Evolutionary conservation across 2,329 filamentous ascomycete genomes (phyloP).

Genomic region (Fusarium xyrophilum): DNA sequence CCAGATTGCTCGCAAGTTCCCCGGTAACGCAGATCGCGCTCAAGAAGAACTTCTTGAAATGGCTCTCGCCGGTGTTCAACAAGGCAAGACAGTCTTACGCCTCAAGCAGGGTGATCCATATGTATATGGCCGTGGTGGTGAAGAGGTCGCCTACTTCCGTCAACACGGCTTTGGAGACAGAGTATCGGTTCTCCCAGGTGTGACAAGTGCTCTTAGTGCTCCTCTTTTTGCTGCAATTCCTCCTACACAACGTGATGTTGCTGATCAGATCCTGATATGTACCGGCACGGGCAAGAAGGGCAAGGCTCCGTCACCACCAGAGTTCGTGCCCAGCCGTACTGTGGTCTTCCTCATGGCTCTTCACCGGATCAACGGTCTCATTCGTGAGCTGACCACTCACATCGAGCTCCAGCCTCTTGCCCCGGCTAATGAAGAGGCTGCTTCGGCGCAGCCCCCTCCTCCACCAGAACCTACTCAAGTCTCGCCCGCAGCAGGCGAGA

Average conservation of each 20-base stretch:
- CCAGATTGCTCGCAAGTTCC: constrained; percentile 95
- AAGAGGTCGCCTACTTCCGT: constrained; percentile 88
- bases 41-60: constrained; percentile 87
- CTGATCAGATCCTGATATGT: constrained; percentile 94
- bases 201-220: constrained; percentile 86
- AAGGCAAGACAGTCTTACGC: constrained; percentile 81
- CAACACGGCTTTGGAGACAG: constrained; percentile 69
- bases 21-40: constrained; percentile 91
- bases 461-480: constrained; percentile 13
- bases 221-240: constrained; percentile 90
- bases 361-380: constrained; percentile 78
- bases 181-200: constrained; percentile 80
- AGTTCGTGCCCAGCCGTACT: constrained; percentile 77
- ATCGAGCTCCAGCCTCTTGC: constrained; percentile 44
- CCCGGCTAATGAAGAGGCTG: constrained; percentile 34
- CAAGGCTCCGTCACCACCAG: constrained; percentile 79
- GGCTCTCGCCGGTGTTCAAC: constrained; percentile 70
- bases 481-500: constrained; percentile 8
- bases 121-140: constrained; percentile 91
- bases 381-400: constrained; percentile 70
- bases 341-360: constrained; percentile 96
- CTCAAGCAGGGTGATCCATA: constrained; percentile 98
- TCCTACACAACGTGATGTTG: constrained; percentile 84
- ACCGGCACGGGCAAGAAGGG: constrained; percentile 95
- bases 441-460: constrained; percentile 15